Percentiles rank a stretch among this genome's conserved stretches.
Conservation (phyloP, 169 alveolate genomes). For the Plasmodium vivax region DNA sequence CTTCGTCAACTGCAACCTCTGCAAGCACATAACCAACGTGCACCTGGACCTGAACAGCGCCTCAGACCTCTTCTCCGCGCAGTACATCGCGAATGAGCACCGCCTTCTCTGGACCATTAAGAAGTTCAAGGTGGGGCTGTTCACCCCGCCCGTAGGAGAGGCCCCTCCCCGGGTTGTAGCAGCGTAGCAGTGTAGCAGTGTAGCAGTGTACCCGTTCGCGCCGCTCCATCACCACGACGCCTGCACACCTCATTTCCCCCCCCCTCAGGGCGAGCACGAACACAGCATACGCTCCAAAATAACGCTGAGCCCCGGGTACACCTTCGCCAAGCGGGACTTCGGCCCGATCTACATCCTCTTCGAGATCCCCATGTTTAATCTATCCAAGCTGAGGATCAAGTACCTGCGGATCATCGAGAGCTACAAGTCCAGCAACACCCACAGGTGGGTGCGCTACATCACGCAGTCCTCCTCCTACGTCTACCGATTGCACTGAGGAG, state of each 20-base stretch:
- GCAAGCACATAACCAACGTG: slow-evolving; percentile 57
- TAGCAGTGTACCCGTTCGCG: background rate
- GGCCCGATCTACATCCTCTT: slow-evolving; percentile 93
- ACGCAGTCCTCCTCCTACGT: slow-evolving; percentile 95
- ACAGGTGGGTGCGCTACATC: slow-evolving; percentile 96
- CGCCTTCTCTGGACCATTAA: slow-evolving; percentile 92
- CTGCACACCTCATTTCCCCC: background rate
- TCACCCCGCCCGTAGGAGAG: background rate
- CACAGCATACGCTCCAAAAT: slow-evolving; percentile 75
- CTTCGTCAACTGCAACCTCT: slow-evolving; percentile 29
- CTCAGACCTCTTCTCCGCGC: slow-evolving; percentile 73
- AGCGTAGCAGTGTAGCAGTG: no score
- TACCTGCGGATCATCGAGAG: slow-evolving; percentile 92
- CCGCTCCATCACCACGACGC: background rate
- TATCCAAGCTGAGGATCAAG: slow-evolving; percentile 92
- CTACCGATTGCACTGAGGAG: slow-evolving; percentile 81
- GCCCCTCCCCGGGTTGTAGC: background rate
- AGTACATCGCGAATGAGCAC: slow-evolving; percentile 87
- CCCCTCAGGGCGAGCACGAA: slow-evolving; percentile 40
- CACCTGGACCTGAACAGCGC: slow-evolving; percentile 17
- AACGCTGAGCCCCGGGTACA: slow-evolving; percentile 77
- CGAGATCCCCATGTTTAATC: slow-evolving; percentile 97
- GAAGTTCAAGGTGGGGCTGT: slow-evolving; percentile 91
- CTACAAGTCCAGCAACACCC: slow-evolving; percentile 88
- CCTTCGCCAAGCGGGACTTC: slow-evolving; percentile 86